Base-by-base conservation (phyloP, 2,329 filamentous ascomycete species). In the Colletotrichum plurivorum region DNA sequence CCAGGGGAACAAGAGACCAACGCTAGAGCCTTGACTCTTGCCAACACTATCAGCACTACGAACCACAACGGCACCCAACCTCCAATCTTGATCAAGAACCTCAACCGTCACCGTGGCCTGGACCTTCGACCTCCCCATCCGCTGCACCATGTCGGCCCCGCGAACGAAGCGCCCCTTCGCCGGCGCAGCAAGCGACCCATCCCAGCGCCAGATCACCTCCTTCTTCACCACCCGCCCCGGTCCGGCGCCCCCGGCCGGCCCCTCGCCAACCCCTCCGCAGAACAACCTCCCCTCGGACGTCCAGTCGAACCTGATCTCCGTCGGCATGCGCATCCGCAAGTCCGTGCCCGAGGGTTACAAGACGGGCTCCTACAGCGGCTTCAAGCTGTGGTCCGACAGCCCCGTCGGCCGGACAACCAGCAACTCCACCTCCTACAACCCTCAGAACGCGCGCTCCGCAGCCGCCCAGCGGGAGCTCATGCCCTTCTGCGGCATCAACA, bases 311-410 rank as follows among this genome's bases (percentile, higher is more conserved):
- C 90, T 98, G n/a, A 85, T 98, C 49, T 93, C 88, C 75, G 95
- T 98, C 72, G 95, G 95, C 75, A 98, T 98, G 94, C 92, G 95
- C 25, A 88, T 98, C 58, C 92, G 95, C 77, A 98, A 98, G 83
- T 93, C 93, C 12, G 93, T 98, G 8, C 92, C 94, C 0, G 95
- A 98, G 78, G 95, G 95, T 69, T 98, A 98, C 87, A 97, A 97
- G 84, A 97, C 93, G 2, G 88, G 88, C 63, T 79, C 78, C 71
- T 75, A 77, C 60, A 82, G 84, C 76, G 80, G 78, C 70, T 89
- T 89, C 76, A 82, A 85, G 54, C 80, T 90, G 22, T 89, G 87
- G 80, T 77, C 81, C 60, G 83, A 86, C 18, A 64, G 60, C 18
- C 53, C 65, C 48, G 65, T 71, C 67, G 63, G 9, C 65, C 65